A percentile compares a stretch with the other conserved stretches of the same genome.
These are phyloP conservation scores for Calonectria naviculata DNA, from an alignment of 2,329 filamentous ascomycete genomes.

Conservation along the genomic window DNA sequence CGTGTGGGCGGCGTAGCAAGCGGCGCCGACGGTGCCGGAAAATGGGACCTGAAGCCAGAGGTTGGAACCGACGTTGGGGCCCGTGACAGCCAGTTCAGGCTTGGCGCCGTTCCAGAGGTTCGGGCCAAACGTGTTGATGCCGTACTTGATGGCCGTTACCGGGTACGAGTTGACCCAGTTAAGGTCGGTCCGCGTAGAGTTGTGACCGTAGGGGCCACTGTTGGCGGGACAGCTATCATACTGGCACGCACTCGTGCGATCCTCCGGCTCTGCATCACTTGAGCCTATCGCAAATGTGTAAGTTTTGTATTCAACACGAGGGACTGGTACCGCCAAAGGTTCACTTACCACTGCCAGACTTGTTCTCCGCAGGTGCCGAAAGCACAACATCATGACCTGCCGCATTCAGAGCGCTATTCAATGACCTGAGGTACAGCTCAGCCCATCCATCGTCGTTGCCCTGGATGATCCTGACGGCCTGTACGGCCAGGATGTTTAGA, in stretches of 20 bases:
- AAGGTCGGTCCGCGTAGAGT: conserved; percentile 58
- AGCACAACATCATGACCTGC: conserved; percentile 72
- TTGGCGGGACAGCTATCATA: conserved; percentile 70
- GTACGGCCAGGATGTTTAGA: conserved; percentile 39
- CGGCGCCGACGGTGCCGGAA: conserved; percentile 76
- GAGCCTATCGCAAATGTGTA: conserved; percentile 13
- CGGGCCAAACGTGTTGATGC: conserved; percentile 67
- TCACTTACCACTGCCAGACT: conserved; percentile 68
- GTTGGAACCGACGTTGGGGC: conserved; percentile 71
- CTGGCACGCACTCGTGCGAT: conserved; percentile 64
- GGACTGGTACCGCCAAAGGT: neutral
- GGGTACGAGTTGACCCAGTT: conserved; percentile 81
- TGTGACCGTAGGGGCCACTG: conserved; percentile 66
- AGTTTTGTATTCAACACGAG: neutral
- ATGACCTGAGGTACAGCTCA: conserved; percentile 71
- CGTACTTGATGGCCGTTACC: conserved; percentile 71
- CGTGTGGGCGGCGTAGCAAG: conserved; percentile 65
- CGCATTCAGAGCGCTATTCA: conserved; percentile 65
- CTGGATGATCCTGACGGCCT: conserved; percentile 66
- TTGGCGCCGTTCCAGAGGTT: conserved; percentile 61
- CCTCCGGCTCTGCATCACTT: conserved; percentile 62
- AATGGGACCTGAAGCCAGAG: conserved; percentile 65
- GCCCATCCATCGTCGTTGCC: conserved; percentile 82
- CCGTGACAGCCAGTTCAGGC: conserved; percentile 73
- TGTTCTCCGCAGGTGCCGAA: conserved; percentile 73